A percentile compares a stretch with the other conserved stretches of the same genome.
phyloP scores from a whole-genome alignment of 371 early-diverging fungal genomes.

The Mortierella sp. region DNA sequence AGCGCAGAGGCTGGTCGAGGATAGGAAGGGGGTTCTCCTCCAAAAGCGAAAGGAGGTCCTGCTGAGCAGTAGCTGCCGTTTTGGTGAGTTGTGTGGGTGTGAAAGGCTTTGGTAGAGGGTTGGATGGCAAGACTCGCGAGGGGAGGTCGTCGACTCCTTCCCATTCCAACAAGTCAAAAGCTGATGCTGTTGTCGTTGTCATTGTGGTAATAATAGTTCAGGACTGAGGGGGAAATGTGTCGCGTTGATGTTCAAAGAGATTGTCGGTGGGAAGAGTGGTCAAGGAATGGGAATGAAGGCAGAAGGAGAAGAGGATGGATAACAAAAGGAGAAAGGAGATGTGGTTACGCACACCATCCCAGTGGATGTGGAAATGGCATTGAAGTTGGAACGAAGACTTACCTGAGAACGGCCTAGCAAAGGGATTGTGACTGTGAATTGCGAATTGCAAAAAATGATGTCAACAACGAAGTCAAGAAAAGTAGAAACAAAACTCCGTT shows the following conservation, averaged over 20 bases:
- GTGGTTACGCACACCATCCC: background rate
- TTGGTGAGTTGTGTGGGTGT: background rate
- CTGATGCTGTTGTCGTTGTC: background rate
- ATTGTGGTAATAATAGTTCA: background rate
- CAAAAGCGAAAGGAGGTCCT: background rate
- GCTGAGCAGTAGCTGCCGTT: background rate
- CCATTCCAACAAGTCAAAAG: constrained; percentile 3
- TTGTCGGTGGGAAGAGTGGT: background rate
- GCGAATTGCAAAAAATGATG: background rate
- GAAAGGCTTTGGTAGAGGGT: background rate
- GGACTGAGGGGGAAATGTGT: background rate
- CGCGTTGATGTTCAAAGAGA: background rate
- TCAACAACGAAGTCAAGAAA: background rate
- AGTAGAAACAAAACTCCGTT: background rate
- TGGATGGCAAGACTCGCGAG: background rate
- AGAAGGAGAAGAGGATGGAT: background rate
- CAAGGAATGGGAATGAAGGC: background rate
- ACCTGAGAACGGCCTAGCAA: background rate
- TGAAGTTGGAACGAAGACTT: background rate
- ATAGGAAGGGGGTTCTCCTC: background rate
- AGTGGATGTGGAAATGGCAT: background rate
- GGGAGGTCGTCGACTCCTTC: constrained; percentile 1
- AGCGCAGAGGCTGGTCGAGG: background rate
- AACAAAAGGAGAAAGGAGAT: background rate
- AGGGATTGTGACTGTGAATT: background rate